Percentiles rank a stretch among this genome's conserved stretches.
phyloP scores from a whole-genome alignment of 768 basidiomycete genomes.

The Phanerochaete carnosa region DNA sequence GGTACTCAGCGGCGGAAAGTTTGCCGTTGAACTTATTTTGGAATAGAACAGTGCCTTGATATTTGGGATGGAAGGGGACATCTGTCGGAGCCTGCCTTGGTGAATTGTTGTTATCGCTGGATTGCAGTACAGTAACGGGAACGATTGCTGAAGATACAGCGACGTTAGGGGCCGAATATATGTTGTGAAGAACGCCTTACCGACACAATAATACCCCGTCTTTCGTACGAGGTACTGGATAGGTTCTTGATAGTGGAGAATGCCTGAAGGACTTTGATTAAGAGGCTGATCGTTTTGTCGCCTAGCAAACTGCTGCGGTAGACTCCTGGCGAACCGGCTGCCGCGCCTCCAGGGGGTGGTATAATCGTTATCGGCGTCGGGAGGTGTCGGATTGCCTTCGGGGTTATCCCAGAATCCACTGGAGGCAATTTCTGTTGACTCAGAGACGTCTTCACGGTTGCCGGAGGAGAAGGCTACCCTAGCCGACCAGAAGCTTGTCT shows the following conservation, averaged over 20 bases:
- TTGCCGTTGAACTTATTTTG: conserved; percentile 85
- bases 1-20: conserved; percentile 91
- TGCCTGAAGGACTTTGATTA: conserved; percentile 48
- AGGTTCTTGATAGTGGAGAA: conserved; percentile 59
- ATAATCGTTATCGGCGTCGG: conserved; percentile 42
- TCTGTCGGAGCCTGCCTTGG: conserved; percentile 42
- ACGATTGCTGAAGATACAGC: conserved; percentile 58
- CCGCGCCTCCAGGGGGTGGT: conserved; percentile 49
- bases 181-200: conserved; percentile 41
- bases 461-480: conserved; percentile 59
- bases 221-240: conserved; percentile 81
- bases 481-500: conserved; percentile 88
- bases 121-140: conserved; percentile 76
- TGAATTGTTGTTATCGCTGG: conserved; percentile 13
- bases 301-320: conserved; percentile 32
- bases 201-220: conserved; percentile 96
- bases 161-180: background rate
- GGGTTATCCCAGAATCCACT: conserved; percentile 56
- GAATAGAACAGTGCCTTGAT: conserved; percentile 79
- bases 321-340: conserved; percentile 9
- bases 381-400: conserved; percentile 54
- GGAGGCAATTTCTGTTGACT: conserved; percentile 22
- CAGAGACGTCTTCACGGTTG: conserved; percentile 16
- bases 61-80: conserved; percentile 68
- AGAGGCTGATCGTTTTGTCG: conserved; percentile 24